Conservation (phyloP, 768 basidiomycete species). For the Rhizopogon rudus region DNA sequence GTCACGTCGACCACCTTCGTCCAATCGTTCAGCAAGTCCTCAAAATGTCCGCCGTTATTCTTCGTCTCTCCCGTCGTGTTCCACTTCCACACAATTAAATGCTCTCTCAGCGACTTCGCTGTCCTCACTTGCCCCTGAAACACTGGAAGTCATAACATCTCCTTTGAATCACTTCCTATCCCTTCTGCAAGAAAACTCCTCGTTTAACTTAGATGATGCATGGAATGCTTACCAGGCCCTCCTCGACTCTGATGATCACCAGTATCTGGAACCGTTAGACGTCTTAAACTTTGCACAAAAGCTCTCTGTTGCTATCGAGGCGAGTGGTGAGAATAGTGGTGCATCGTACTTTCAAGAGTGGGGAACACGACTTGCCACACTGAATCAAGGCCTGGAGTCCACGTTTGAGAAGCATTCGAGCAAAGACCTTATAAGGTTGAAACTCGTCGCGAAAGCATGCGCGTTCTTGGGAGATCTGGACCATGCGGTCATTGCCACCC, state of each 20-base stretch:
- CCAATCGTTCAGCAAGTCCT: conserved; percentile 7
- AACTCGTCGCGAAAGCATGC: conserved; percentile 25
- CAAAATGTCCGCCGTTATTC: conserved; percentile 19
- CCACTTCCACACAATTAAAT: conserved; percentile 4
- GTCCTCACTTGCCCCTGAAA: not conserved
- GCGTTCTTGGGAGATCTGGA: conserved; percentile 35
- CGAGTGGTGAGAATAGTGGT: conserved; percentile 11
- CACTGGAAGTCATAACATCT: not conserved
- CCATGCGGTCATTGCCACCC: conserved; percentile 27
- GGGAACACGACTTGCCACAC: conserved; percentile 31
- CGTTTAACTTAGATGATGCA: conserved; percentile 33
- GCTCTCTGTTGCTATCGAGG: conserved; percentile 12
- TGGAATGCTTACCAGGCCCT: conserved; percentile 34
- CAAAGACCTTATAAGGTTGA: conserved; percentile 16
- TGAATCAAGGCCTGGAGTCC: conserved; percentile 26
- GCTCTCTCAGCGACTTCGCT: conserved; percentile 7
- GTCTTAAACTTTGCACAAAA: conserved; percentile 22
- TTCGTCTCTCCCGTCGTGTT: conserved; percentile 12
- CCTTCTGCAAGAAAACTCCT: conserved; percentile 10
- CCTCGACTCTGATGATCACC: not conserved
- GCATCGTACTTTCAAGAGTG: conserved; percentile 24
- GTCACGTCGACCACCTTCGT: conserved; percentile 18
- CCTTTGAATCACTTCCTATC: conserved; percentile 11
- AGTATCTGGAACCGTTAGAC: conserved; percentile 10
- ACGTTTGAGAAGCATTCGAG: conserved; percentile 15